A percentile compares a stretch with the other conserved stretches of the same genome.
phyloP scores from a whole-genome alignment of 345 rosid species.

The Brassica napus region Da-Ae NC_063437.1:21319001-21319500 shows the following conservation, averaged over 20 bases:
- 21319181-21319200: constrained; percentile 38
- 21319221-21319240: constrained; percentile 18
- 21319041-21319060: constrained; percentile 32
- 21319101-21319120: constrained; percentile 3
- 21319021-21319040: constrained; percentile 20
- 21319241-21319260: constrained; percentile 36
- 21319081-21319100: constrained; percentile 6
- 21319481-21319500: not conserved
- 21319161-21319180: constrained; percentile 34
- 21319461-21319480: not conserved
- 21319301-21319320: constrained; percentile 5
- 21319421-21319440: not conserved
- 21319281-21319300: constrained; percentile 27
- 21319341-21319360: not conserved
- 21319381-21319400: constrained; percentile 4
- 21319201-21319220: constrained; percentile 40
- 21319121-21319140: constrained; percentile 41
- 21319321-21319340: constrained; percentile 27
- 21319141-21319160: constrained; percentile 26
- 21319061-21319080: constrained; percentile 9
- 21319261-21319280: constrained; percentile 11
- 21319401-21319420: not conserved
- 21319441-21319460: not conserved
- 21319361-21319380: constrained; percentile 31
- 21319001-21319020: not conserved